Conservation (phyloP, 495 filamentous ascomycete species). For the Lophiostoma macrostomum region DNA sequence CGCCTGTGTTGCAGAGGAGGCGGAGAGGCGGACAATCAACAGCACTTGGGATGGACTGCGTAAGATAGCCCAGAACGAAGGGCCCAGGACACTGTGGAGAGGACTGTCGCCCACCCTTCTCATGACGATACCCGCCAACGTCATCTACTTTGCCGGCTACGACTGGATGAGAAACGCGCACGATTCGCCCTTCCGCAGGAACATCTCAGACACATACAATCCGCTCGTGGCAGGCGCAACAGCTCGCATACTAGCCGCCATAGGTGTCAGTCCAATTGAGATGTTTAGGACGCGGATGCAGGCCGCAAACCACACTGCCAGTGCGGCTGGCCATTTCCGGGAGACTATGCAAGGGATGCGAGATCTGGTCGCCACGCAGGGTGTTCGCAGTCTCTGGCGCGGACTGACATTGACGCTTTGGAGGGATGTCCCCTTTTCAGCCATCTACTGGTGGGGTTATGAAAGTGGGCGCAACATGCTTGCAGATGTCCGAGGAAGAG, state of each 20-base stretch:
- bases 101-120: slow-evolving; percentile 86
- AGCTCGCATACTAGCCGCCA: slow-evolving; percentile 77
- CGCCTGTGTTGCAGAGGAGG: slow-evolving; percentile 85
- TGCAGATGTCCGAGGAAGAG: slow-evolving; percentile 57
- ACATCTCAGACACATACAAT: slow-evolving; percentile 61
- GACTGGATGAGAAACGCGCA: slow-evolving; percentile 79
- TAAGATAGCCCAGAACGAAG: slow-evolving; percentile 97
- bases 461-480: slow-evolving; percentile 70
- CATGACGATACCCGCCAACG: slow-evolving; percentile 93
- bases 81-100: slow-evolving; percentile 81
- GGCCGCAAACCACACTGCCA: slow-evolving; percentile 57
- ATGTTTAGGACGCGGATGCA: slow-evolving; percentile 93
- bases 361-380: slow-evolving; percentile 73
- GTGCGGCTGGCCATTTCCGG: slow-evolving; percentile 60
- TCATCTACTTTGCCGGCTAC: slow-evolving; percentile 99
- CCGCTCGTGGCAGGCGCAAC: slow-evolving; percentile 75
- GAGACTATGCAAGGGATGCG: slow-evolving; percentile 70
- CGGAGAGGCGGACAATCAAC: slow-evolving; percentile 75
- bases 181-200: slow-evolving; percentile 51
- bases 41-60: slow-evolving; percentile 88
- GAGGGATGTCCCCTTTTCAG: slow-evolving; percentile 96
- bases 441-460: slow-evolving; percentile 97
- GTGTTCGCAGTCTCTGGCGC: slow-evolving; percentile 85
- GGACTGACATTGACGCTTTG: slow-evolving; percentile 89
- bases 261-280: slow-evolving; percentile 84